A percentile compares a stretch with the other conserved stretches of the same genome.
These are phyloP conservation scores for Triadica sebifera DNA, from an alignment of 345 rosid genomes.

Conservation along the genomic window DNA sequence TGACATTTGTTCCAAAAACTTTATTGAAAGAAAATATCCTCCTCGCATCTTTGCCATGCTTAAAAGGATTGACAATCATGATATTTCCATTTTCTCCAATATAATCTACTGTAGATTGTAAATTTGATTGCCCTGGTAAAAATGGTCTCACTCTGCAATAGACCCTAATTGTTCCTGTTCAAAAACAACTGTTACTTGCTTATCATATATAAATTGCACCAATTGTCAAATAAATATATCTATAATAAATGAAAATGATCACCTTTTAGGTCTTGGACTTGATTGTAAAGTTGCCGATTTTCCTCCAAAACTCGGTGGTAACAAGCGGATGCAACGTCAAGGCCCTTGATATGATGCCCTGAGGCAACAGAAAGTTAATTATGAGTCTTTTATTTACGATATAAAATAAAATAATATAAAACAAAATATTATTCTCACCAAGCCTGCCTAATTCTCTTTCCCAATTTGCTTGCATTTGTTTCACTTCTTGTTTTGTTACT, in stretches of 20 bases:
- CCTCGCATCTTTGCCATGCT: conserved; percentile 86
- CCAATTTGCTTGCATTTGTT: conserved; percentile 65
- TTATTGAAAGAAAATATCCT: conserved; percentile 83
- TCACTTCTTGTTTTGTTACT: conserved; percentile 55
- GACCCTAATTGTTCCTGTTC: conserved; percentile 80
- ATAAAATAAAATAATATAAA: neutral
- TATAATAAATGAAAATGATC: neutral
- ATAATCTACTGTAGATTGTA: conserved; percentile 74
- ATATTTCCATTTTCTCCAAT: conserved; percentile 95
- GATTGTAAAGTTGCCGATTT: conserved; percentile 89
- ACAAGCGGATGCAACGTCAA: conserved; percentile 74
- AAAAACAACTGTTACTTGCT: conserved; percentile 1
- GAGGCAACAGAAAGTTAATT: conserved; percentile 13
- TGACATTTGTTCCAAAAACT: conserved; percentile 64
- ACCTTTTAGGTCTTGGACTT: conserved; percentile 99
- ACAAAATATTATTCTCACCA: conserved; percentile 35
- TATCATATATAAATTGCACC: neutral
- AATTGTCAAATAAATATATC: neutral
- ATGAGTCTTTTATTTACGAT: neutral
- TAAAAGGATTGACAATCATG: conserved; percentile 81
- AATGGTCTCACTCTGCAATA: conserved; percentile 92
- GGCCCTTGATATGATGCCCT: conserved; percentile 65
- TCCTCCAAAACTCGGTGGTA: conserved; percentile 87
- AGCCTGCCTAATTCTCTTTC: conserved; percentile 57
- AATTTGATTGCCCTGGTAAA: conserved; percentile 57